Conservation (phyloP, 176 grass and related monocot genomes). For the Typha latifolia region DNA sequence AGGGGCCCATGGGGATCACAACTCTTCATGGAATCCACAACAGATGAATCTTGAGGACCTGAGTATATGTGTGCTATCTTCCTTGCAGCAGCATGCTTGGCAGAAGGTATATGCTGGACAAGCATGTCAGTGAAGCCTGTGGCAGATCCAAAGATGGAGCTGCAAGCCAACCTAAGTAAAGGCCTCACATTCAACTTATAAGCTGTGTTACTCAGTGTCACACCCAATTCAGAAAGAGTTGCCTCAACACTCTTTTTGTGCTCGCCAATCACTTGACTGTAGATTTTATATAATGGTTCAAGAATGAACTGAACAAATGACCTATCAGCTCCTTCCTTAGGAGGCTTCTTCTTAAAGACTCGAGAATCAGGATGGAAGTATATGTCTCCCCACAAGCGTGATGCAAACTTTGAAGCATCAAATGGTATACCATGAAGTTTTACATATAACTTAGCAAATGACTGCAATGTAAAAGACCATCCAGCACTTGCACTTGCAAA, state of each 20-base stretch:
- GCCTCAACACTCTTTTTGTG: constrained; percentile 65
- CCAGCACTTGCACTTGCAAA: constrained; percentile 92
- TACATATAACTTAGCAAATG: constrained; percentile 78
- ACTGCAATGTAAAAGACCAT: constrained; percentile 98
- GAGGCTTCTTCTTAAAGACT: constrained; percentile 85
- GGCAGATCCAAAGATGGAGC: constrained; percentile 85
- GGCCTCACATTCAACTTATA: constrained; percentile 95
- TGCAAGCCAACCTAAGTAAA: constrained; percentile 87
- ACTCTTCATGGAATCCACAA: constrained; percentile 69
- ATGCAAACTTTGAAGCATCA: constrained; percentile 86
- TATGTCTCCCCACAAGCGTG: constrained; percentile 80
- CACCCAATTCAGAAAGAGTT: constrained; percentile 77
- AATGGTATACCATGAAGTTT: constrained; percentile 88
- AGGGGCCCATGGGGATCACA: constrained; percentile 76
- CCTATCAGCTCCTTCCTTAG: constrained; percentile 87
- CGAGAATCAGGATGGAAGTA: constrained; percentile 84
- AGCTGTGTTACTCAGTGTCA: constrained; percentile 77
- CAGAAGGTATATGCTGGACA: constrained; percentile 84
- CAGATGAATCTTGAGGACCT: constrained; percentile 64
- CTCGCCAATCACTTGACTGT: constrained; percentile 93
- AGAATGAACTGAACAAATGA: constrained; percentile 96
- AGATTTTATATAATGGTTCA: constrained; percentile 95
- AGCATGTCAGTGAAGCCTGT: constrained; percentile 96
- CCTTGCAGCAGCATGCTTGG: constrained; percentile 68
- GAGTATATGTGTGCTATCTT: constrained; percentile 90